These are phyloP conservation scores for Anaeromyces robustus DNA, from an alignment of 192 early-diverging fungal genomes.

Conservation along the genomic window DNA sequence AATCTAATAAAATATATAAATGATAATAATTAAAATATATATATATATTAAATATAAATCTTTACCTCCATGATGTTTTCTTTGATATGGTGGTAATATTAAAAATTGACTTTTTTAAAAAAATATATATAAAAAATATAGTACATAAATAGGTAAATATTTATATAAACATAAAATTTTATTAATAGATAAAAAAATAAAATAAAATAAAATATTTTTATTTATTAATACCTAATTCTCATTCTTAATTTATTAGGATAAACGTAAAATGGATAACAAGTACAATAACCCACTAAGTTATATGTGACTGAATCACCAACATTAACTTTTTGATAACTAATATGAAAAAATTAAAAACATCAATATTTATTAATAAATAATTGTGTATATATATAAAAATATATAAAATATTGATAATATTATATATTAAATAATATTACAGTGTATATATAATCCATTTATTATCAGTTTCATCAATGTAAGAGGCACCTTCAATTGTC, in stretches of 20 bases:
- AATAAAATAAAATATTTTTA: background rate
- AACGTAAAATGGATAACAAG: constrained; percentile 70
- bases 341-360: too few relatives aligned
- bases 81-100: constrained; percentile 79
- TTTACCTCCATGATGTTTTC: constrained; percentile 61
- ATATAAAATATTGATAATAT: too few relatives aligned
- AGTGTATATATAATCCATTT: constrained; percentile 60
- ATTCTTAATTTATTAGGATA: constrained; percentile 63
- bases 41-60: constrained; percentile 1
- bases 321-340: constrained; percentile 34
- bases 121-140: background rate
- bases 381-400: too few relatives aligned
- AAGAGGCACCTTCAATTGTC: constrained; percentile 80
- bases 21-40: too few relatives aligned
- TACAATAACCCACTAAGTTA: constrained; percentile 66
- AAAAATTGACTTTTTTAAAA: constrained; percentile 63
- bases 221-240: constrained; percentile 57
- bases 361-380: too few relatives aligned
- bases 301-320: constrained; percentile 32
- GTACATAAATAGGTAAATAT: too few relatives aligned
- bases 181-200: background rate
- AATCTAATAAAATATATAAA: too few relatives aligned
- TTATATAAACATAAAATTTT: too few relatives aligned
- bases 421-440: constrained; percentile 4
- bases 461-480: constrained; percentile 66